A percentile compares a stretch with the other conserved stretches of the same genome.
Evolutionary conservation across 2,329 filamentous ascomycete genomes (phyloP).

Genomic region (Cytospora mali): DNA sequence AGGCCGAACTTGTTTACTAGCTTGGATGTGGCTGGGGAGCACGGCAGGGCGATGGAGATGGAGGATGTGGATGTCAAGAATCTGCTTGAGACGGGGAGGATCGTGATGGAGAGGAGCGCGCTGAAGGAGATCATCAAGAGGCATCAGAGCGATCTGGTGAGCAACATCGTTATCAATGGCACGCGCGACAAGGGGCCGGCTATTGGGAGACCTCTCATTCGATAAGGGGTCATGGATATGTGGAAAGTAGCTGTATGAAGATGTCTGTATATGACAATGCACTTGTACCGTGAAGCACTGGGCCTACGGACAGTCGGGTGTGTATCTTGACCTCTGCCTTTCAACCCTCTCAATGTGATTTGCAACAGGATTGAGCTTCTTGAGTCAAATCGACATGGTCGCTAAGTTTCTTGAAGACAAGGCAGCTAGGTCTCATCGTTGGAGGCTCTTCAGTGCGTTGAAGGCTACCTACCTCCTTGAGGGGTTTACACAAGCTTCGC

Average conservation of each 20-base stretch:
- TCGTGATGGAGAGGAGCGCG: conserved; percentile 84
- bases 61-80: conserved; percentile 96
- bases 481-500: not conserved
- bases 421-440: not conserved
- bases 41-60: conserved; percentile 70
- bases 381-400: not conserved
- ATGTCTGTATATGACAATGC: not conserved
- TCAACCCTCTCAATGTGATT: not conserved
- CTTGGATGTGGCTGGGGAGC: conserved; percentile 63
- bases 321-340: not conserved
- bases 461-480: not conserved
- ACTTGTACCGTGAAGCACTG: not conserved
- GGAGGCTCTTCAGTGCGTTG: not conserved
- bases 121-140: conserved; percentile 72
- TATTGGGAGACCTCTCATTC: conserved; percentile 44
- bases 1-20: conserved; percentile 67
- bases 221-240: conserved; percentile 10
- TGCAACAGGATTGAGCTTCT: too few relatives aligned
- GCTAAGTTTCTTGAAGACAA: too few relatives aligned
- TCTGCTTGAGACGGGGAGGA: conserved; percentile 77
- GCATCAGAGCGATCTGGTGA: conserved; percentile 70
- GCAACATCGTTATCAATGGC: conserved; percentile 49
- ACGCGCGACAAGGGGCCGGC: conserved; percentile 39
- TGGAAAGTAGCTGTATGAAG: not conserved
- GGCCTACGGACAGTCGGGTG: not conserved